These are phyloP conservation scores for Leccinum truebloodii DNA, from an alignment of 768 basidiomycete species.

Conservation along the genomic window DNA sequence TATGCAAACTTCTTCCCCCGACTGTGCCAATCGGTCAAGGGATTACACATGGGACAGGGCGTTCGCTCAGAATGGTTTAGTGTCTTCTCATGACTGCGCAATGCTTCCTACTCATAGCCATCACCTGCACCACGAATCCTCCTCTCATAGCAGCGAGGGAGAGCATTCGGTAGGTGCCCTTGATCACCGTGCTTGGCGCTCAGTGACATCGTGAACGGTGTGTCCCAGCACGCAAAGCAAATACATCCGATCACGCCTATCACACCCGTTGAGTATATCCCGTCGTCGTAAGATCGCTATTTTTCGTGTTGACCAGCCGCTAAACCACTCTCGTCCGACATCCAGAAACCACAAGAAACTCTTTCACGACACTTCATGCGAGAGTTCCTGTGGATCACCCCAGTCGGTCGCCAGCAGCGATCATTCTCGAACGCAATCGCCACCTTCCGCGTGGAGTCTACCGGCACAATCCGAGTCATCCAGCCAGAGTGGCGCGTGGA, in stretches of 20 bases:
- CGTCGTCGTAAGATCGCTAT: constrained; percentile 33
- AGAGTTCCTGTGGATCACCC: constrained; percentile 32
- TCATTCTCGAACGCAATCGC: constrained; percentile 49
- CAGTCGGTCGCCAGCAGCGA: constrained; percentile 42
- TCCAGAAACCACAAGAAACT: constrained; percentile 34
- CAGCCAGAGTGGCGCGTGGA: constrained; percentile 29
- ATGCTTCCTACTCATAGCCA: constrained; percentile 35
- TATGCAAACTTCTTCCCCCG: constrained; percentile 32
- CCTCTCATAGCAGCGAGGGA: constrained; percentile 28
- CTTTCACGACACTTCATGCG: constrained; percentile 34
- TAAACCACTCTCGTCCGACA: constrained; percentile 13
- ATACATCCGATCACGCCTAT: constrained; percentile 38
- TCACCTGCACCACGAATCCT: constrained; percentile 27
- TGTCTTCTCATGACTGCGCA: constrained; percentile 36
- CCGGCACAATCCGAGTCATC: constrained; percentile 37
- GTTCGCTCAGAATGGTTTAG: constrained; percentile 39
- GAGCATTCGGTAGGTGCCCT: constrained; percentile 28
- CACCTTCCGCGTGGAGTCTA: constrained; percentile 45
- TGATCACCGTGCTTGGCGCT: constrained; percentile 5
- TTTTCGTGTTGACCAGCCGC: constrained; percentile 8
- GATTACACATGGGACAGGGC: constrained; percentile 38
- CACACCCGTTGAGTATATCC: constrained; percentile 35
- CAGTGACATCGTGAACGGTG: constrained; percentile 16
- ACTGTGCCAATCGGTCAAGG: constrained; percentile 32
- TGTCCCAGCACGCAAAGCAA: constrained; percentile 29